Base-by-base conservation (phyloP, 2,329 filamentous ascomycete species). In the Periconia digitata region DNA sequence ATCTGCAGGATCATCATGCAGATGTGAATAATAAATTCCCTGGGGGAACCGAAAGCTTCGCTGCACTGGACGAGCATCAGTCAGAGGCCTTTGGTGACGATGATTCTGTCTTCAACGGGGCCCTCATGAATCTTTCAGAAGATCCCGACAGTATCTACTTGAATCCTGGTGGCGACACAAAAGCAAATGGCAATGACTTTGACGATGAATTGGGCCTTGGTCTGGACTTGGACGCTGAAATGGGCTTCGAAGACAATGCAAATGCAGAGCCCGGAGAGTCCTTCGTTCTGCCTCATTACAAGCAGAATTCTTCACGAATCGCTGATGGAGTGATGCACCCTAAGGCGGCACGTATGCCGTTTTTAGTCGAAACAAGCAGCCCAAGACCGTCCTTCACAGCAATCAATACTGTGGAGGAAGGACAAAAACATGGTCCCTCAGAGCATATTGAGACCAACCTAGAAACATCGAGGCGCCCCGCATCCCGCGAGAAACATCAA, bases 31-130 rank as follows among this genome's bases (percentile, higher is more conserved):
- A 13, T 15, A 32, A 15, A 13, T 32, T 15, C 10, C 27, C 27
- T 10, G n/a, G 8, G n/a, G n/a, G 27, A 10, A 13, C 27, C 12
- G n/a, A 32, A 6, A 10, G n/a, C 10, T 3, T 32, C 27, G n/a
- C 27, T 10, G 27, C 8, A 3, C 23, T 39, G 3, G 4, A n/a
- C 0, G 53, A 53, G 29, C 27, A 45, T 22, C 47, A 23, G 27
- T 61, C 62, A 0, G 63, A 67, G 13, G 47, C 47, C 0, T 69
- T 63, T 40, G 60, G 45, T 6, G 67, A 71, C 18, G 56, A 65
- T 15, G 64, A 67, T 29, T 70, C 68, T 0, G 38, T 62, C 4
- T 49, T 71, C 4, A 57, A 50, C 15, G 66, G 67, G n/a, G 65
- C 56, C 17, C 56, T 71, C 53, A 43, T 69, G 8, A 27, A 32